A percentile compares a stretch with the other conserved stretches of the same genome.
Evolutionary conservation across 1,284 basidiomycete species (phyloP).

Genomic region (Omphalotus olearius): DNA sequence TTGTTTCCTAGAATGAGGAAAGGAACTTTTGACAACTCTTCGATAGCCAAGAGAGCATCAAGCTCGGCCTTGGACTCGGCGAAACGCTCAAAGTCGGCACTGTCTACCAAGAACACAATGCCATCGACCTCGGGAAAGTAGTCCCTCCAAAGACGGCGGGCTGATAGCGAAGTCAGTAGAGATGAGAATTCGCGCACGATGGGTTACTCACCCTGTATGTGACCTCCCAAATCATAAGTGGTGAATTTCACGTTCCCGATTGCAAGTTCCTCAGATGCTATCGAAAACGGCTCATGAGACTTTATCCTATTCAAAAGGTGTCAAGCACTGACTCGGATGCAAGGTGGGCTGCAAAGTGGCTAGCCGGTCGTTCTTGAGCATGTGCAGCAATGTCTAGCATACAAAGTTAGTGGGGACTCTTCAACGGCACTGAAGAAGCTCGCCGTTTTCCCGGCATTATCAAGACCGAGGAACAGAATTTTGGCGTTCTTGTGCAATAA

Average conservation of each 20-base stretch:
- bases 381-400: conserved; percentile 92
- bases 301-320: conserved; percentile 4
- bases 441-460: conserved; percentile 99
- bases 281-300: conserved; percentile 10
- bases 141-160: conserved; percentile 98
- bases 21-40: conserved; percentile 92
- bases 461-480: conserved; percentile 98
- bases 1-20: conserved; percentile 99
- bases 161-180: conserved; percentile 33
- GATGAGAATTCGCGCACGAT: background rate
- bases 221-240: conserved; percentile 97
- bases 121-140: conserved; percentile 99
- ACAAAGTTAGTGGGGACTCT: background rate
- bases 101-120: conserved; percentile 98
- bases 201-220: conserved; percentile 78
- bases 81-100: conserved; percentile 95
- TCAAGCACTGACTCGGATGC: conserved; percentile 79
- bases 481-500: conserved; percentile 99
- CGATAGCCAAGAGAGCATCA: conserved; percentile 91
- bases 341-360: conserved; percentile 98
- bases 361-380: conserved; percentile 99
- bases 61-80: conserved; percentile 95
- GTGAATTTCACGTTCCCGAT: conserved; percentile 99
- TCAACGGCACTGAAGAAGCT: conserved; percentile 24
- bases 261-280: conserved; percentile 97